Evolutionary conservation across 2,329 filamentous ascomycete species (phyloP), one percentile per base, ranked within the genome.

Genomic region (Didymella exigua): DNA sequence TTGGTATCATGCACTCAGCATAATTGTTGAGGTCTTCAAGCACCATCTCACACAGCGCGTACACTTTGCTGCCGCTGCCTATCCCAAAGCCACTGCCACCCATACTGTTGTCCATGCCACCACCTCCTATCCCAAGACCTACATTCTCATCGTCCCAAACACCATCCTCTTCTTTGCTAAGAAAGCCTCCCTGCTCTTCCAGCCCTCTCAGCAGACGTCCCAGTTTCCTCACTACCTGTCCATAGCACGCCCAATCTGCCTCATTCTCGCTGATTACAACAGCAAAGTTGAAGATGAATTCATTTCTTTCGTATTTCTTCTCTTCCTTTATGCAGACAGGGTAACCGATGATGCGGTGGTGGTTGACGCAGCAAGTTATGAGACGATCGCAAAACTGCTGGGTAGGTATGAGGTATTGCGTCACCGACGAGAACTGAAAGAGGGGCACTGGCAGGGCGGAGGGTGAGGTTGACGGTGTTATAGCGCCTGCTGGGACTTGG

Each of bases 211-310:
- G 91, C 24, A 95, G 86, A 58, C 88, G 84, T 2, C 93, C 95
- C 45, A 98, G 81, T 67, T 96, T 90, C 62, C 89, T 82, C 49
- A 96, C 91, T 27, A 98, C 90, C 60, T 87, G 88, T 75, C 93
- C 91, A 73, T 91, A 96, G 29, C 88, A 89, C 43, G 85, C 84
- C 72, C 89, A 89, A 69, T 96, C 90, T 4, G 72, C 73, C 13
- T 83, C 80, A 29, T 83, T 79, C 52, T 86, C 84, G 45, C 89
- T 84, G 44, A 96, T 81, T 24, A 96, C 89, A 38, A 98, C 81
- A 55, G 91, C 92, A 71, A 98, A 96, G 76, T 98, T 98, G 84
- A 98, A 99, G 71, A 97, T 96, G 80, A 97, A 98, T 75, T 96
- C 91, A 76, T 96, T 96, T 54, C 95, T 88, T 69, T 89, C 86